phyloP scores from a whole-genome alignment of 1,284 basidiomycete species.

The Trametes pubescens region DNA sequence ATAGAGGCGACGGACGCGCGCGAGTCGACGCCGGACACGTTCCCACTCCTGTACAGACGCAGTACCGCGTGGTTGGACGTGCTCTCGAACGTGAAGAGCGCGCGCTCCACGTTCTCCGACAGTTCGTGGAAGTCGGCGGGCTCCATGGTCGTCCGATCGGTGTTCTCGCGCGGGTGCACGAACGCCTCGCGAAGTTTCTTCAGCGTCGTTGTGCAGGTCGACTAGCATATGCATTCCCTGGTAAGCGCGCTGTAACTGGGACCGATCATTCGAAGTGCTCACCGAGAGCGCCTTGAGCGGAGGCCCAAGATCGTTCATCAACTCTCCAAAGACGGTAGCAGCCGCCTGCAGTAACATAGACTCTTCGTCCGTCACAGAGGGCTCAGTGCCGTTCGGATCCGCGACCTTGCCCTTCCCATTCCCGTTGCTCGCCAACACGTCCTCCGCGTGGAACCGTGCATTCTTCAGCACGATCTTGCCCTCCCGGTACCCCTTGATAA shows the following conservation, averaged over 20 bases:
- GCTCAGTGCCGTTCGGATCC: conserved; percentile 24
- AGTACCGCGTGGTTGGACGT: conserved; percentile 86
- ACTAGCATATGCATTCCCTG: conserved; percentile 46
- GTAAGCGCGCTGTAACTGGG: neutral
- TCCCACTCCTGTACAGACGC: conserved; percentile 72
- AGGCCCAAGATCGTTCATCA: conserved; percentile 85
- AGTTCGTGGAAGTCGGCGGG: conserved; percentile 70
- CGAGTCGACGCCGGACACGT: conserved; percentile 47
- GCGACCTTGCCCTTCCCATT: conserved; percentile 44
- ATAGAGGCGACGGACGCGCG: conserved; percentile 44
- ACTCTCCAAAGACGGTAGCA: conserved; percentile 80
- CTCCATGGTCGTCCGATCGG: conserved; percentile 46
- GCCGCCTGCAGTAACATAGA: conserved; percentile 67
- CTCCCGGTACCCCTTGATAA: conserved; percentile 73
- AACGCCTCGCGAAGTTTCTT: conserved; percentile 72
- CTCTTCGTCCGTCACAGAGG: conserved; percentile 58
- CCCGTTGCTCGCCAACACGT: conserved; percentile 24
- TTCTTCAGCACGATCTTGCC: conserved; percentile 54
- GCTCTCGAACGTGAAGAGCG: conserved; percentile 79
- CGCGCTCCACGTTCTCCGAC: conserved; percentile 70
- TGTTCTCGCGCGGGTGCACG: conserved; percentile 43
- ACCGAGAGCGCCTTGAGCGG: conserved; percentile 83
- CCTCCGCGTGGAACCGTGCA: conserved; percentile 28
- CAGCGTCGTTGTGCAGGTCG: conserved; percentile 65
- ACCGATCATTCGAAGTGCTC: conserved; percentile 38